Evolutionary conservation across 495 filamentous ascomycete species (phyloP), one percentile per base, ranked within the genome.

Genomic region (Daldinia decipiens): DNA sequence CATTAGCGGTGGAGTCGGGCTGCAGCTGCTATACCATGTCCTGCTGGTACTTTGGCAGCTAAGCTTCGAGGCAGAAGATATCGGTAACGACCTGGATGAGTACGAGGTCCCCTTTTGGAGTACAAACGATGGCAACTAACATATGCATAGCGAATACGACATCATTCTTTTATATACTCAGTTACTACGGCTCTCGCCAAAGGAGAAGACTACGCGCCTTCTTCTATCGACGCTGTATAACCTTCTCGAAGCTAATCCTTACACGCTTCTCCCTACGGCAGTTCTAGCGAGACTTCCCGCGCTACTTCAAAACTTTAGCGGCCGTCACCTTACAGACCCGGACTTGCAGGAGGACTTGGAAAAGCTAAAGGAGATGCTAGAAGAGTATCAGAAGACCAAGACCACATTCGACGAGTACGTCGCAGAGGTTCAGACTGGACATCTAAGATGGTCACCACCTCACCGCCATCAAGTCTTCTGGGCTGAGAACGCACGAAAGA

Each of bases 341-440:
- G 95, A 99, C 77, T 87, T 98, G 31, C 86, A 92, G 27, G 93
- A 97, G 69, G 95, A 99, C 78, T 86, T 98, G 12, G 84, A 87
- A 60, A 83, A 82, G 21, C 84, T 99, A 13, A 90, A 84, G 24
- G 88, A 91, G 45, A 90, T 94, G 81, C 83, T 98, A 40, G 93
- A 96, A 24, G 94, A 95, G 54, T 98, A 98, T 79, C 95, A 94
- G 69, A 93, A 92, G 77, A 95, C 93, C 39, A 96, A 98, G 82
- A 99, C 96, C 5, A 99, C 95, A 0, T 96, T 99, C 71, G 95
- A 97, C 79, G 90, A 97, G 76, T 99, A 99, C 78, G 91, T 93
- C 12, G 90, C 91, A 47, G 95, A 99, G 80, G 83, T 99, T 36
- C 87, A 92, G 55, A 89, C 92, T 4, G 95, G 95, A 38, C 94